Evolutionary conservation across 257 asterid species (phyloP).

Genomic region (Nicotiana otophora): DNA sequence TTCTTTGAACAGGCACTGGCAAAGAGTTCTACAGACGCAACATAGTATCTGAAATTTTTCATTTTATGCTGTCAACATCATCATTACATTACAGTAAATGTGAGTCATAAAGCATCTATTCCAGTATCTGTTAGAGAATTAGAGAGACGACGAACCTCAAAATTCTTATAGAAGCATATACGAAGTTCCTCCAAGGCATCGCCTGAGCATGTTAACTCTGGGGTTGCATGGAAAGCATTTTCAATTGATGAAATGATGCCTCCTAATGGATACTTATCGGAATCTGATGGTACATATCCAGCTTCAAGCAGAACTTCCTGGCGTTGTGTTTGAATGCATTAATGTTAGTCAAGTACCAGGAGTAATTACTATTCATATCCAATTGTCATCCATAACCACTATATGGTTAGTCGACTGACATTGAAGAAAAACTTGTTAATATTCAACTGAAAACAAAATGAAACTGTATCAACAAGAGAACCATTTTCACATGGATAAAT

Average conservation of each 20-base stretch:
- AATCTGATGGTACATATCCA: conserved; percentile 84
- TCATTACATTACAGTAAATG: neutral
- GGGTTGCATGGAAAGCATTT: conserved; percentile 77
- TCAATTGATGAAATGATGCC: conserved; percentile 78
- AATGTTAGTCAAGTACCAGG: neutral
- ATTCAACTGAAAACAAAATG: neutral
- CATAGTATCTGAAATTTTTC: neutral
- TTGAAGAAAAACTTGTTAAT: neutral
- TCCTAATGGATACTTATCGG: conserved; percentile 82
- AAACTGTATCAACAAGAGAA: neutral
- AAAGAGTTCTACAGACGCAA: neutral
- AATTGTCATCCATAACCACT: neutral
- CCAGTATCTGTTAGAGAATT: neutral
- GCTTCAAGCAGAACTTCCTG: conserved; percentile 69
- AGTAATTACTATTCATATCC: neutral
- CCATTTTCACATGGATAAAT: neutral
- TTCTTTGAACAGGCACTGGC: neutral
- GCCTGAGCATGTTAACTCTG: conserved; percentile 64
- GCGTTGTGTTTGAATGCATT: neutral
- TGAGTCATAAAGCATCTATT: neutral
- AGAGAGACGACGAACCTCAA: conserved; percentile 46
- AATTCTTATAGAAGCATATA: conserved; percentile 79
- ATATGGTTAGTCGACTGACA: neutral
- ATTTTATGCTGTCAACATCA: neutral
- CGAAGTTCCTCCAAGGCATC: conserved; percentile 77